Evolutionary conservation across 768 basidiomycete genomes (phyloP), one percentile per base, ranked within the genome.

Genomic region (Roridomyces roridus): DNA sequence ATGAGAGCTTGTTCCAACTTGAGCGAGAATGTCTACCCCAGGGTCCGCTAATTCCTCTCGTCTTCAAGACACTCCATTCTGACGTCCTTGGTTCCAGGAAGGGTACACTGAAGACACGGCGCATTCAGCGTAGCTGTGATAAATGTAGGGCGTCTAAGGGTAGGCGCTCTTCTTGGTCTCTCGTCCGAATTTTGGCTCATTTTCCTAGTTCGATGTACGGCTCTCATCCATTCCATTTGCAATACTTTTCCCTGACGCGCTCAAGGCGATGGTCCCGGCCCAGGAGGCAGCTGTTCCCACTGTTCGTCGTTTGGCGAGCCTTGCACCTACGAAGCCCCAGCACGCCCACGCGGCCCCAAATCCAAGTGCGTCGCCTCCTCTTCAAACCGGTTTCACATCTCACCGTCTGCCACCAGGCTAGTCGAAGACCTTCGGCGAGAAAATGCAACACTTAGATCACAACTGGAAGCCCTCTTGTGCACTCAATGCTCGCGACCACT

Each of bases 361-460:
- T 42, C 45, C 20, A 42, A 39, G 47, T 56, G 21, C 9, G 42
- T 39, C 2, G 5, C 2, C n/a, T 9, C n/a, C 15, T 12, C 21
- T 5, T 9, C 12, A 9, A 25, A 1, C 7, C 20, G 6, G 5
- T n/a, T 31, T n/a, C 12, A 6, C 15, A 28, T 36, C 12, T 44
- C 8, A 44, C 18, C 21, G n/a, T 6, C 11, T 18, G n/a, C 23
- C 29, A 6, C 0, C 10, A 56, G 47, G 20, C n/a, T 39, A 0
- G 40, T 60, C 1, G 54, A 60, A 36, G 49, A 60, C 10, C 59
- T 60, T 37, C 51, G 40, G 40, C 26, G 26, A 15, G 35, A 52
- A 46, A 52, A 42, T 20, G 44, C 34, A 21, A 5, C 34, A 4
- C 28, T 59, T 46, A 39, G 54, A 25, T 40, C 54, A 6, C 46